Evolutionary conservation across 495 filamentous ascomycete species (phyloP).

Genomic region (Letharia columbiana): DNA sequence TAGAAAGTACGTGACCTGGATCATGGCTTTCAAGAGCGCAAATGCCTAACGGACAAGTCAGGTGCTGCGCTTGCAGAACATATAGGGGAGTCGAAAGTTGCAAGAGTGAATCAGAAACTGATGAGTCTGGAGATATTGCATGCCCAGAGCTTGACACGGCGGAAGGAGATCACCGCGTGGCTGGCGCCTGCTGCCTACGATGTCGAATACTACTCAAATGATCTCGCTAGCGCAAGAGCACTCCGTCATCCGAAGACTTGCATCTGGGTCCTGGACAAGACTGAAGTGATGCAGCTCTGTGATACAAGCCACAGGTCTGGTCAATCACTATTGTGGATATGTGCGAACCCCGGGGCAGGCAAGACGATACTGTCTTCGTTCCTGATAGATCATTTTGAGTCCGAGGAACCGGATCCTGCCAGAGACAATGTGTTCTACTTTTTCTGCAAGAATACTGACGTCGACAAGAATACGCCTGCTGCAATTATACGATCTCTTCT

Average conservation of each 20-base stretch:
- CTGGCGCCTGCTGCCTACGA: slow-evolving; percentile 7
- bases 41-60: neutral
- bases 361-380: slow-evolving; percentile 15
- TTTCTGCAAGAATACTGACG: slow-evolving; percentile 11
- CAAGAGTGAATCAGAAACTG: neutral
- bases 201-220: slow-evolving; percentile 7
- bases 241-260: slow-evolving; percentile 7
- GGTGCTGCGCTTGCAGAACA: slow-evolving; percentile 5
- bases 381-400: slow-evolving; percentile 1
- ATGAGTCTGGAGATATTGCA: neutral
- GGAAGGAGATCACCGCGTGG: slow-evolving; percentile 3
- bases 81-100: neutral
- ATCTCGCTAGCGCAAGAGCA: slow-evolving; percentile 2
- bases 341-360: slow-evolving; percentile 6
- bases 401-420: neutral
- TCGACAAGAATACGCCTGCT: slow-evolving; percentile 3
- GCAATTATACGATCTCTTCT: slow-evolving; percentile 4
- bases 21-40: neutral
- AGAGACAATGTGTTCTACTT: slow-evolving; percentile 6
- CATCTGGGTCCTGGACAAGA: slow-evolving; percentile 8
- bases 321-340: slow-evolving; percentile 4
- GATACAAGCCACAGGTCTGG: neutral
- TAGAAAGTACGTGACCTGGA: neutral
- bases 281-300: neutral
- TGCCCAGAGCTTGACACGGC: neutral